Percentiles rank a stretch among this genome's conserved stretches.
Conservation (phyloP, 345 rosid genomes). For the Hirschfeldia incana region DNA sequence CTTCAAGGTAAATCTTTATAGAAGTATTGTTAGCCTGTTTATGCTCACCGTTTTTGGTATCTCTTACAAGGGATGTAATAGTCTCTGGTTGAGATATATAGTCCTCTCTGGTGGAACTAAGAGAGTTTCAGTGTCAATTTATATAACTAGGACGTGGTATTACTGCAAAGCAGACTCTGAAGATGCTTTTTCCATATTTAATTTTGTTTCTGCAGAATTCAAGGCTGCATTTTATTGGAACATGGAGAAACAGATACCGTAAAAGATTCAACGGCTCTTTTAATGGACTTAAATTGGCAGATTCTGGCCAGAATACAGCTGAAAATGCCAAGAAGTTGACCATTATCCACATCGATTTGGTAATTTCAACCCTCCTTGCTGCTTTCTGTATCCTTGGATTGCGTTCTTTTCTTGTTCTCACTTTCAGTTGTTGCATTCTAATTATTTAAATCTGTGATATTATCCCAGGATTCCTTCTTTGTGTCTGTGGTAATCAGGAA, state of each 20-base stretch:
- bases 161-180: background rate
- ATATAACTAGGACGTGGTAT: conserved; percentile 4
- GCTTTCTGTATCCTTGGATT: conserved; percentile 12
- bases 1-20: conserved; percentile 62
- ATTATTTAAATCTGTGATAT: conserved; percentile 26
- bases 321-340: conserved; percentile 43
- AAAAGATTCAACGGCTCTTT: conserved; percentile 59
- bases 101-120: background rate
- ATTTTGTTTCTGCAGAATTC: conserved; percentile 61
- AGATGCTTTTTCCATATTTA: background rate
- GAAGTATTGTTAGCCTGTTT: background rate
- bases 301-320: conserved; percentile 40
- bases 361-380: conserved; percentile 36
- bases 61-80: background rate
- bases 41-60: background rate
- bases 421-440: conserved; percentile 12
- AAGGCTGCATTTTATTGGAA: conserved; percentile 96
- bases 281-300: conserved; percentile 41
- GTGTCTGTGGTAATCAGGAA: conserved; percentile 85
- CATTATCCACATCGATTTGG: conserved; percentile 90
- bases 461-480: conserved; percentile 88
- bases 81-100: conserved; percentile 12
- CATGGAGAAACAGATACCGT: conserved; percentile 93
- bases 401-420: background rate
- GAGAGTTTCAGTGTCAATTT: background rate